Conservation (phyloP, 1,284 basidiomycete species). For the Ceratobasidium sp. region DNA sequence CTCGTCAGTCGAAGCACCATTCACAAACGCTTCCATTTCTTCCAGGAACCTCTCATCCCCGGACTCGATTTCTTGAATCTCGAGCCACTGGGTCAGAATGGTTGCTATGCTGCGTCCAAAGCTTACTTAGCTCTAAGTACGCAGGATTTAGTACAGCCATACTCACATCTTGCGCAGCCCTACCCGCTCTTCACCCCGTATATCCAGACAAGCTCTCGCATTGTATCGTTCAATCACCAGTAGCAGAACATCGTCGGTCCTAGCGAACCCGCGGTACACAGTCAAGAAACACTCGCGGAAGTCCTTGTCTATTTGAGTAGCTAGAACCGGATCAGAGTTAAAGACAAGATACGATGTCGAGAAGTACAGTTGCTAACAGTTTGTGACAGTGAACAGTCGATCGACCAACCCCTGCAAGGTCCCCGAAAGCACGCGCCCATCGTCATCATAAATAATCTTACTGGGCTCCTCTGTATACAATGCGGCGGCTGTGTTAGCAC, state of each 20-base stretch:
- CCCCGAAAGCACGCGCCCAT: constrained; percentile 28
- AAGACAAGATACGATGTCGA: not conserved
- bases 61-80: constrained; percentile 27
- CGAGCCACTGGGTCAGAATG: constrained; percentile 30
- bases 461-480: constrained; percentile 11
- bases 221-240: constrained; percentile 30
- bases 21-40: constrained; percentile 28
- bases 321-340: constrained; percentile 1
- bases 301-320: constrained; percentile 25
- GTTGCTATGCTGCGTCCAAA: not conserved
- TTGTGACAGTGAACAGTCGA: not conserved
- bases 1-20: not conserved
- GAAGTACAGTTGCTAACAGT: not conserved
- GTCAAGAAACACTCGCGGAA: constrained; percentile 38
- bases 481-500: not conserved
- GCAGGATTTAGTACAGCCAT: not conserved
- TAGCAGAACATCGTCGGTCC: constrained; percentile 16
- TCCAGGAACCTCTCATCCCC: constrained; percentile 12
- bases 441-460: constrained; percentile 10
- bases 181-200: not conserved
- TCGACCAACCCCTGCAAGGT: constrained; percentile 32
- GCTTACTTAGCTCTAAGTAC: not conserved
- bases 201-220: not conserved
- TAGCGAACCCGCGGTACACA: constrained; percentile 38
- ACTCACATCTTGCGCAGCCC: constrained; percentile 26